Evolutionary conservation across 805 yeast species (phyloP), one percentile per base, ranked within the genome.

Genomic region (Wickerhamiella bombiphila): DNA sequence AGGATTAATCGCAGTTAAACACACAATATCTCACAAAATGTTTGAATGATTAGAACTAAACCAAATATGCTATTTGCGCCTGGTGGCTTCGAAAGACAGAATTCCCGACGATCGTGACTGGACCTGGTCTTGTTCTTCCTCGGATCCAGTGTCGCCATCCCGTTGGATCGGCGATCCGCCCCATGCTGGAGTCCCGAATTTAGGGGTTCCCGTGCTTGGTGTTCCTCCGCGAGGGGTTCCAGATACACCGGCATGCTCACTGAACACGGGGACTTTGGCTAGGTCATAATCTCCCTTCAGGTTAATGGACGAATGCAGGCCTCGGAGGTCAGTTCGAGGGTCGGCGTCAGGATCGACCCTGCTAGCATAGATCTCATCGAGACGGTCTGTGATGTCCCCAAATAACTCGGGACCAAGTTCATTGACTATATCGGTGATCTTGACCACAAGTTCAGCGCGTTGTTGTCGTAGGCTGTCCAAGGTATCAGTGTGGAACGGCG

Each of bases 331-430:
- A 17, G 47, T 49, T 14, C 52, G 50, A 1, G 52, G 50, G 30
- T 50, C 54, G 21, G 31, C 40, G 26, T 24, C 26, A 13, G 26
- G 26, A 13, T 24, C 26, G 13, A 24, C 13, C n/a, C 36, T 34
- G 13, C 14, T 42, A 21, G 39, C 44, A 14, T 46, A 52, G 36
- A 39, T 45, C 14, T 41, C 41, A 14, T 40, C 49, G 8, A 43
- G 41, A 2, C 47, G 35, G 18, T 46, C 46, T 15, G 43, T 77
- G 53, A 86, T 80, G 58, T 86, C 95, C 3, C 94, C 88, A 66
- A 75, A 86, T 38, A 91, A 58, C 51, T 76, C 70, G 3, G 93
- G 91, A 0, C 96, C 97, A 41, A 76, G 69, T 32, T 69, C 72
- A 54, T 86, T 83, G 35, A 88, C 83, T 4, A 74, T 57, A 30